Conservation (phyloP, 805 yeast species). For the Diddensiella santjacobensis region DNA sequence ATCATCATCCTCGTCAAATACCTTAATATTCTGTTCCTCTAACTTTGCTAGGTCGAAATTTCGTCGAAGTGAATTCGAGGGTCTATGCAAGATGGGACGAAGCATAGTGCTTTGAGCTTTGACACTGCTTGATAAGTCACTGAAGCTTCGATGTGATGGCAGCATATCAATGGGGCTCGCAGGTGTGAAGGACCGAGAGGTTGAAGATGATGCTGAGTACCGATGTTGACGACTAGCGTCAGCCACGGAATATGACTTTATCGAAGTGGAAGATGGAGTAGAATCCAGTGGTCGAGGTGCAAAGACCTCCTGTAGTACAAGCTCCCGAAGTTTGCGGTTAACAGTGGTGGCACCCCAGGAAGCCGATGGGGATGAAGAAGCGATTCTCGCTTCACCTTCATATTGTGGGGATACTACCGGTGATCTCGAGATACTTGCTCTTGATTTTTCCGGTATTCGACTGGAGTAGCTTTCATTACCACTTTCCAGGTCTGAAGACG, state of each 20-base stretch:
- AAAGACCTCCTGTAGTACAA: constrained; percentile 70
- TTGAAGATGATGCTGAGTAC: constrained; percentile 3
- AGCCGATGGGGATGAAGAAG: constrained; percentile 6
- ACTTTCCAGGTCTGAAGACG: constrained; percentile 30
- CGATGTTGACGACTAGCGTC: background rate
- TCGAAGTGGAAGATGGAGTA: background rate
- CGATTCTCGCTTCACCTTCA: background rate
- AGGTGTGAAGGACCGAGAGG: background rate
- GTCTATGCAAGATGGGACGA: background rate
- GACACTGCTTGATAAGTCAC: constrained; percentile 8
- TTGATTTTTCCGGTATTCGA: background rate
- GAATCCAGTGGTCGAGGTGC: constrained; percentile 38
- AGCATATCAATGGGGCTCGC: constrained; percentile 4
- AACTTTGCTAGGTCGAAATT: constrained; percentile 4
- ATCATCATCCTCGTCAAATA: background rate
- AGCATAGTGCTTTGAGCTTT: background rate
- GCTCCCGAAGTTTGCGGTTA: constrained; percentile 66
- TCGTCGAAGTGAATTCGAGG: background rate
- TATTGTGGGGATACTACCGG: constrained; percentile 28
- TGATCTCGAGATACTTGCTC: constrained; percentile 27
- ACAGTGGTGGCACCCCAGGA: constrained; percentile 60
- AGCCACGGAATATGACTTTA: background rate
- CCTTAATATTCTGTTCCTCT: constrained; percentile 4
- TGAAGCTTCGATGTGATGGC: constrained; percentile 9
- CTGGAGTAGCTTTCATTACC: background rate